A percentile compares a stretch with the other conserved stretches of the same genome.
phyloP scores from a whole-genome alignment of 306 rosid genomes.

The Pyrus betulifolia region DNA sequence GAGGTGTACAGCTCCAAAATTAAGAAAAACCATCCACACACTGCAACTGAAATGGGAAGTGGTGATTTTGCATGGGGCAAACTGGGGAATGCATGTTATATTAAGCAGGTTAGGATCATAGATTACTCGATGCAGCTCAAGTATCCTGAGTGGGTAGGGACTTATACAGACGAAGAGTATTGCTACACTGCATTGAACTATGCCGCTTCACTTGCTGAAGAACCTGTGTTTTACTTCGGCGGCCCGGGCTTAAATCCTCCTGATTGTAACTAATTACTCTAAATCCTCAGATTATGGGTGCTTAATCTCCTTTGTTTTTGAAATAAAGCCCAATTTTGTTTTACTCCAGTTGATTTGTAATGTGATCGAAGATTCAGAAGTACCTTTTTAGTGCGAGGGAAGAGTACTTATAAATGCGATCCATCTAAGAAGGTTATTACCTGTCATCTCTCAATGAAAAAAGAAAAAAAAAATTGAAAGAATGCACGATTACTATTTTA shows the following conservation, averaged over 20 bases:
- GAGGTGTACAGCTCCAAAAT: constrained; percentile 43
- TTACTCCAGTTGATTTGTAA: too few relatives aligned
- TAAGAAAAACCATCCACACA: constrained; percentile 42
- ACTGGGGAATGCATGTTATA: constrained; percentile 21
- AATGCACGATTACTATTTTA: too few relatives aligned
- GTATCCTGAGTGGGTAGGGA: constrained; percentile 28
- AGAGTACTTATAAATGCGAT: too few relatives aligned
- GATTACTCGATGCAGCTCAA: constrained; percentile 38
- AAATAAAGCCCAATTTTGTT: background rate
- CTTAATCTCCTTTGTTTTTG: background rate
- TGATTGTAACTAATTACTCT: constrained; percentile 25
- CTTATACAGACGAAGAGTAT: background rate
- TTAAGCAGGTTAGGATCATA: constrained; percentile 24
- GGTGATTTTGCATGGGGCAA: constrained; percentile 23
- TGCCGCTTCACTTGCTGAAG: background rate
- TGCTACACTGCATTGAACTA: constrained; percentile 10
- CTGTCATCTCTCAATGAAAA: too few relatives aligned
- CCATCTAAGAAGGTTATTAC: too few relatives aligned
- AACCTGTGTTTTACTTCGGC: constrained; percentile 51
- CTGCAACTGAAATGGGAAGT: constrained; percentile 60
- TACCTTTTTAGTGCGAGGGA: too few relatives aligned
- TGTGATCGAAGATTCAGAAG: too few relatives aligned
- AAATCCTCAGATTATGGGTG: background rate
- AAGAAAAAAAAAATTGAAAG: too few relatives aligned
- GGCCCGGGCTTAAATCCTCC: constrained; percentile 41